A percentile compares a stretch with the other conserved stretches of the same genome.
phyloP scores from a whole-genome alignment of 345 rosid species.

The Eucalyptus marginata region DNA sequence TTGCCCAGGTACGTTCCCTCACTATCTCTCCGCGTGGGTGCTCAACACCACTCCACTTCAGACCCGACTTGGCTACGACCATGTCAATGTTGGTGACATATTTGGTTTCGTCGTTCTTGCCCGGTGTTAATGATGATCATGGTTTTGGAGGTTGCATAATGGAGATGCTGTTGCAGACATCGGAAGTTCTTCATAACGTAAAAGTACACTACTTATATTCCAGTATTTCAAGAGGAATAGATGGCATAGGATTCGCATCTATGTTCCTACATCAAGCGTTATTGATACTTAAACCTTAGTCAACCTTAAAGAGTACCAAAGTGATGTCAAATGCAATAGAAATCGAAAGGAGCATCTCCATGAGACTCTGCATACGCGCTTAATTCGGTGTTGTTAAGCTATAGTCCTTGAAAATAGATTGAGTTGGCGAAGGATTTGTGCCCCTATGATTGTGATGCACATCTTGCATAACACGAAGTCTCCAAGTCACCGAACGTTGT shows the following conservation, averaged over 20 bases:
- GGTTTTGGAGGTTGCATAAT: background rate
- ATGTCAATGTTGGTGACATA: background rate
- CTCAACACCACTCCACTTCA: background rate
- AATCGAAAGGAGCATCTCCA: background rate
- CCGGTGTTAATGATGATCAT: background rate
- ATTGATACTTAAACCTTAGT: background rate
- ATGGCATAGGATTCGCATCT: background rate
- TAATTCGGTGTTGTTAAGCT: background rate
- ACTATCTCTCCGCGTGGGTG: background rate
- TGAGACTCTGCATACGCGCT: background rate
- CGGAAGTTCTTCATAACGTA: background rate
- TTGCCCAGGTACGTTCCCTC: constrained; percentile 19
- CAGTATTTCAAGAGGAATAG: no score
- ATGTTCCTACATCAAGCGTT: background rate
- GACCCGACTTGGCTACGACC: background rate
- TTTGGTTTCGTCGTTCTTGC: background rate
- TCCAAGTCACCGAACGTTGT: background rate
- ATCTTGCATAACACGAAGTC: background rate
- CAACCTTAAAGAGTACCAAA: background rate
- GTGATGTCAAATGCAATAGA: background rate
- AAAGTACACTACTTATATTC: background rate
- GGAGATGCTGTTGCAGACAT: background rate
- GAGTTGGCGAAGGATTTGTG: background rate
- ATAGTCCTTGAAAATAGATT: background rate
- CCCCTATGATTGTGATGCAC: background rate